Conservation (phyloP, 2,329 filamentous ascomycete genomes). For the Fusarium sp. region DNA sequence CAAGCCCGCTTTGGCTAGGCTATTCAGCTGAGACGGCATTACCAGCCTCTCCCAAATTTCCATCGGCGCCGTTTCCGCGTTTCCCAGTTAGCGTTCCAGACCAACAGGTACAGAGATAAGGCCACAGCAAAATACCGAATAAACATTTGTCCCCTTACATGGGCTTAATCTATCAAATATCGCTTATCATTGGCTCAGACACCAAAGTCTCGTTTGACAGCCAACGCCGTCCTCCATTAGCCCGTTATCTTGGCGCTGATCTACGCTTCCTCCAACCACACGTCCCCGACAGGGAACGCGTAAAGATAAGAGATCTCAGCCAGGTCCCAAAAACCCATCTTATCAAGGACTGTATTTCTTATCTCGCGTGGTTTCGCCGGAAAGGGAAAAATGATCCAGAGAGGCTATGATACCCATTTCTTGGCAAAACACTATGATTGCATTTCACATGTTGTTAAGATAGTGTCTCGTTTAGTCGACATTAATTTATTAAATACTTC, state of each 20-base stretch:
- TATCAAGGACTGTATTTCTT: conserved; percentile 27
- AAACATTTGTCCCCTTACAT: background rate
- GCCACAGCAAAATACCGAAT: background rate
- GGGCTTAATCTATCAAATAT: background rate
- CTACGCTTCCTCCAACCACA: conserved; percentile 17
- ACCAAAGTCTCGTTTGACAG: background rate
- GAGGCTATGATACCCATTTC: conserved; percentile 3
- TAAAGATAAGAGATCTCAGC: conserved; percentile 34
- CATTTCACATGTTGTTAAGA: conserved; percentile 3
- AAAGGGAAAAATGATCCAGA: conserved; percentile 20
- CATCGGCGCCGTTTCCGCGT: background rate
- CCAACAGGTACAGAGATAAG: conserved; percentile 15
- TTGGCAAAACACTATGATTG: conserved; percentile 25
- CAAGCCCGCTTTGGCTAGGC: background rate
- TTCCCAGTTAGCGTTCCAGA: background rate
- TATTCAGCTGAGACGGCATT: background rate
- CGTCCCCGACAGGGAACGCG: background rate
- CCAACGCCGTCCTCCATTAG: background rate
- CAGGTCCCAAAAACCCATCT: conserved; percentile 4
- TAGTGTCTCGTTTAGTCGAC: background rate
- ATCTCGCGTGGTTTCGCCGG: conserved; percentile 31
- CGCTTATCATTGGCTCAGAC: background rate
- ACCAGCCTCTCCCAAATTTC: background rate
- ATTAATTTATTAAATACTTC: conserved; percentile 16
- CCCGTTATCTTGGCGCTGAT: conserved; percentile 30